phyloP scores from a whole-genome alignment of 2,329 filamentous ascomycete species.

The Sporothrix phasma region DNA sequence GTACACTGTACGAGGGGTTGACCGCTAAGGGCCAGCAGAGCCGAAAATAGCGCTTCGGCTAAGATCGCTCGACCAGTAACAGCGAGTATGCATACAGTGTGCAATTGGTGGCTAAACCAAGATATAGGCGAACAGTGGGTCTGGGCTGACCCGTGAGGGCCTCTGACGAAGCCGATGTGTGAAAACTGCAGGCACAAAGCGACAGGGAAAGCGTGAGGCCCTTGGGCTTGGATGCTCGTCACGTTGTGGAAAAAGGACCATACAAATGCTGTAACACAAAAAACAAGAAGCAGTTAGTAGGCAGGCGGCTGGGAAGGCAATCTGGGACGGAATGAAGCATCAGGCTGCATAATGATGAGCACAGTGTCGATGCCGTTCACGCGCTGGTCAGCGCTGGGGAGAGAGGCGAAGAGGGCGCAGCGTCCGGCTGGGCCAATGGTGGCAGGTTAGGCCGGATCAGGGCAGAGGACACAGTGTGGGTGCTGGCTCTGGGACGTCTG shows the following conservation, averaged over 20 bases:
- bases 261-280: neutral
- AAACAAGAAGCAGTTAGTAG: neutral
- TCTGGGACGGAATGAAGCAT: neutral
- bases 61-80: no score
- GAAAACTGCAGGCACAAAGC: neutral
- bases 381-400: neutral
- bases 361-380: neutral
- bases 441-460: constrained; percentile 5
- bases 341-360: constrained; percentile 9
- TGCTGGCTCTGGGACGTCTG: neutral
- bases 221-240: no score
- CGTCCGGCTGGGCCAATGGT: constrained; percentile 8
- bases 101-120: neutral
- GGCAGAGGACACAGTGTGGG: neutral
- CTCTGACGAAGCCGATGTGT: neutral
- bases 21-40: neutral
- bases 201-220: neutral
- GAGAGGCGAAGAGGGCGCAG: constrained; percentile 9
- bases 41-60: neutral
- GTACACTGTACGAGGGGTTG: neutral
- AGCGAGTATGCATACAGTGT: no score
- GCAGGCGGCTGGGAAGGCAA: neutral
- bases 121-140: neutral
- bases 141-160: neutral
- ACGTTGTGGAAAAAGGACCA: no score